These are phyloP conservation scores for Alternaria conjuncta DNA, from an alignment of 2,329 filamentous ascomycete species.

Conservation along the genomic window DNA sequence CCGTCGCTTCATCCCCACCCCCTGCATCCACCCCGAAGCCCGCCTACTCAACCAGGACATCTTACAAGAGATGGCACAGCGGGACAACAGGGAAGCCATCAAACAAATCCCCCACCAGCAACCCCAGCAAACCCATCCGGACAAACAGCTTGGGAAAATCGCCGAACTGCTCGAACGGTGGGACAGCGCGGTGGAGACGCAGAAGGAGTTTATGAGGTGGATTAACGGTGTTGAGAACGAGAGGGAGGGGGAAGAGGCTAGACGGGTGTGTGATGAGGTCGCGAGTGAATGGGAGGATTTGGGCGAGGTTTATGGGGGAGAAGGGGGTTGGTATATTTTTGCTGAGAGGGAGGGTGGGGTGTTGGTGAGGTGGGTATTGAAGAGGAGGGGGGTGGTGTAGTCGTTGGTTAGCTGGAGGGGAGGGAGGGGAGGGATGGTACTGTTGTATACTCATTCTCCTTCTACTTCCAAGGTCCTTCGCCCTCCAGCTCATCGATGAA, in stretches of 20 bases:
- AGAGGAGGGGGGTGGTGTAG: background rate
- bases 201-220: background rate
- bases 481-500: constrained; percentile 4
- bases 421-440: no score
- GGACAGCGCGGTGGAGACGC: background rate
- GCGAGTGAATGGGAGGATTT: background rate
- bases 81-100: rapidly evolving
- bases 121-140: background rate
- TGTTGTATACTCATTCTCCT: no score
- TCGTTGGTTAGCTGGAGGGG: background rate
- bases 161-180: background rate
- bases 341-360: background rate
- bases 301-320: background rate
- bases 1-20: background rate
- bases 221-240: background rate
- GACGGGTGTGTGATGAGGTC: background rate
- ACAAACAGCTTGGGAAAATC: rapidly evolving
- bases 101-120: background rate
- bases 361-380: background rate
- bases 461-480: background rate
- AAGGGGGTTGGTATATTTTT: background rate
- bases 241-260: background rate
- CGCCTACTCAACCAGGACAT: background rate
- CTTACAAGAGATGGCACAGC: background rate
- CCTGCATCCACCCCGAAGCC: background rate